Evolutionary conservation across 2,329 filamentous ascomycete species (phyloP), one percentile per base, ranked within the genome.

Genomic region (Sclerotinia subarctica): DNA sequence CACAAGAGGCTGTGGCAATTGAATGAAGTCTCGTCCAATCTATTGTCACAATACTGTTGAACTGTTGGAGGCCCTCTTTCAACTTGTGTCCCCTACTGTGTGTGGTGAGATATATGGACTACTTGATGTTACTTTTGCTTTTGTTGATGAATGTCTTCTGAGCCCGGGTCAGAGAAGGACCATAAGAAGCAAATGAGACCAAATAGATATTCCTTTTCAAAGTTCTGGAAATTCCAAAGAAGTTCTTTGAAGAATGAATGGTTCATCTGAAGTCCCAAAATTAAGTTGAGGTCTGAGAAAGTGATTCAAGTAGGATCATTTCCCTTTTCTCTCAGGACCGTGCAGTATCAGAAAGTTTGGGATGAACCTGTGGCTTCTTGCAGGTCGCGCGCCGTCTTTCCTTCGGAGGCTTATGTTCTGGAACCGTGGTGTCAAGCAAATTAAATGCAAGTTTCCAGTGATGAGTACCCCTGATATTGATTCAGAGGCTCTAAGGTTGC

Each of bases 301-400:
- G 69, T 74, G 70, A 71, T 72, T 72, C 72, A 74, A 71, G 70
- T 67, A 70, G 74, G 71, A 70, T 70, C 68, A 72, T 76, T 71
- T 76, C 73, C 74, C 73, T 75, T 74, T 74, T 72, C 72, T 74
- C 70, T 73, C 69, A 67, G 70, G 69, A 70, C 65, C 69, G 58
- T 72, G 70, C 70, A 73, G 72, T 69, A 69, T 71, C 66, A 69
- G 70, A 72, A 70, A 72, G 73, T 76, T 77, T 76, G 73, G 75
- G 71, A 77, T 73, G 74, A 78, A 78, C 78, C 74, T 78, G 72
- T 78, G 64, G 76, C 76, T 76, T 73, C 70, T 67, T 74, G 74
- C 74, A 74, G 59, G 74, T 64, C 70, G 69, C 70, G 69, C 69
- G 69, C 72, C 67, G 70, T 69, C 72, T 70, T 64, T 71, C 67